These are phyloP conservation scores for Apophysomyces variabilis DNA, from an alignment of 371 early-diverging fungal genomes.

Conservation along the genomic window DNA sequence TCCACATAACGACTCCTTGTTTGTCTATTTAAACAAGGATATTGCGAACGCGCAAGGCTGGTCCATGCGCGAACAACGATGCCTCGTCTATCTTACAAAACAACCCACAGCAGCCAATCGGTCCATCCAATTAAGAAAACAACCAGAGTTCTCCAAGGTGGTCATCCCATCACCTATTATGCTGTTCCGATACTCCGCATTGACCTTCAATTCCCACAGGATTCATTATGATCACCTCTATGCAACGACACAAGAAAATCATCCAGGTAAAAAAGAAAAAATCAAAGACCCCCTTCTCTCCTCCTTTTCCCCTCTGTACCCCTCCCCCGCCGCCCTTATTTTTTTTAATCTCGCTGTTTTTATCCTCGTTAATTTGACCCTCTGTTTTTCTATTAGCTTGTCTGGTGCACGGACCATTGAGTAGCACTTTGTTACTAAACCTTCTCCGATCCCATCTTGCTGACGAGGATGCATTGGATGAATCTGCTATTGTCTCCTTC, in stretches of 20 bases:
- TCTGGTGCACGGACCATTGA: slow-evolving; percentile 83
- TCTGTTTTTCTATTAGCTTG: slow-evolving; percentile 40
- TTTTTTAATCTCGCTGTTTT: background rate
- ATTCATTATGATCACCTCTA: slow-evolving; percentile 83
- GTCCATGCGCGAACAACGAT: slow-evolving; percentile 72
- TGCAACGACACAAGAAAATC: slow-evolving; percentile 70
- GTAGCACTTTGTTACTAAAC: slow-evolving; percentile 71
- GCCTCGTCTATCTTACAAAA: slow-evolving; percentile 69
- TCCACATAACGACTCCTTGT: slow-evolving; percentile 61
- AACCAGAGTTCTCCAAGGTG: slow-evolving; percentile 58
- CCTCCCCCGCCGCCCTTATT: background rate
- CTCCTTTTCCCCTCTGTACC: background rate
- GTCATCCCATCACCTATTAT: slow-evolving; percentile 67
- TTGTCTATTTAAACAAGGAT: slow-evolving; percentile 70
- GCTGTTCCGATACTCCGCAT: slow-evolving; percentile 83
- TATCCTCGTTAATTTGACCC: too few relatives aligned
- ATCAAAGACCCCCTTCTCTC: background rate
- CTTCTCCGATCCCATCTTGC: slow-evolving; percentile 50
- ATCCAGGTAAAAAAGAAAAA: slow-evolving; percentile 53
- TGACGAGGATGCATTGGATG: slow-evolving; percentile 16
- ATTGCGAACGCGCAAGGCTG: slow-evolving; percentile 67
- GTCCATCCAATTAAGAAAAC: slow-evolving; percentile 7
- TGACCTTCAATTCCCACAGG: slow-evolving; percentile 83
- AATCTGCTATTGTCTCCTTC: slow-evolving; percentile 51
- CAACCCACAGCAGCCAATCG: slow-evolving; percentile 19